Conservation (phyloP, 2,329 filamentous ascomycete genomes). For the Arthrinium phaeospermum region DNA sequence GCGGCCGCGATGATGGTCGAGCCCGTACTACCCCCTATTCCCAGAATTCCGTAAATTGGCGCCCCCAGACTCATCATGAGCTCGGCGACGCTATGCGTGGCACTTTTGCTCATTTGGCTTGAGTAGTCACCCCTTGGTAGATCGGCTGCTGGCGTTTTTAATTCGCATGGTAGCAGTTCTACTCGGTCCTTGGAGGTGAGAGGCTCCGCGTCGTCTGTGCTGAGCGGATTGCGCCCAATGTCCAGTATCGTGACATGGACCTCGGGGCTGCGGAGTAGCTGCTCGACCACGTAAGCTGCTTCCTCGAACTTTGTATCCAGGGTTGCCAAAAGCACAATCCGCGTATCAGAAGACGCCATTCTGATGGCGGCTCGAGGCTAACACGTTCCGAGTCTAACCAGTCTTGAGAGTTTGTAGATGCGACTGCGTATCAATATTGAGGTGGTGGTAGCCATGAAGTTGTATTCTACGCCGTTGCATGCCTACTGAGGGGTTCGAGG, state of each 20-base stretch:
- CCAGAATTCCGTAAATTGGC: constrained; percentile 58
- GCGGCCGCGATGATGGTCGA: constrained; percentile 65
- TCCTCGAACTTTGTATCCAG: constrained; percentile 70
- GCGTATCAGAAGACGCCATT: not conserved
- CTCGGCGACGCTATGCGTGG: not conserved
- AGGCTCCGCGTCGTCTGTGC: not conserved
- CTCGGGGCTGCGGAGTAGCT: constrained; percentile 40
- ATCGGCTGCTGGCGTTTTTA: not conserved
- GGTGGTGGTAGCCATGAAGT: not conserved
- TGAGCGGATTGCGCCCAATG: constrained; percentile 8
- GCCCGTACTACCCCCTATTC: constrained; percentile 66
- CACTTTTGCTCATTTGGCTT: constrained; percentile 5
- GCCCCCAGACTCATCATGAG: not conserved
- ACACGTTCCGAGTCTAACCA: not conserved
- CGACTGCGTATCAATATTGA: not conserved
- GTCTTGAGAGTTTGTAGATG: not conserved
- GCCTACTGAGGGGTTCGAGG: not conserved
- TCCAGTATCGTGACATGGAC: constrained; percentile 38
- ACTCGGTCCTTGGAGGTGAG: not conserved
- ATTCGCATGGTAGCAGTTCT: not conserved
- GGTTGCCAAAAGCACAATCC: constrained; percentile 58
- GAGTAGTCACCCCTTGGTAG: constrained; percentile 18
- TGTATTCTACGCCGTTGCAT: not conserved
- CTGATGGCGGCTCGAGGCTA: not conserved
- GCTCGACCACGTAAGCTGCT: constrained; percentile 57